These are phyloP conservation scores for Fragaria vesca DNA, from an alignment of 306 rosid genomes.

Conservation along the genomic window DNA sequence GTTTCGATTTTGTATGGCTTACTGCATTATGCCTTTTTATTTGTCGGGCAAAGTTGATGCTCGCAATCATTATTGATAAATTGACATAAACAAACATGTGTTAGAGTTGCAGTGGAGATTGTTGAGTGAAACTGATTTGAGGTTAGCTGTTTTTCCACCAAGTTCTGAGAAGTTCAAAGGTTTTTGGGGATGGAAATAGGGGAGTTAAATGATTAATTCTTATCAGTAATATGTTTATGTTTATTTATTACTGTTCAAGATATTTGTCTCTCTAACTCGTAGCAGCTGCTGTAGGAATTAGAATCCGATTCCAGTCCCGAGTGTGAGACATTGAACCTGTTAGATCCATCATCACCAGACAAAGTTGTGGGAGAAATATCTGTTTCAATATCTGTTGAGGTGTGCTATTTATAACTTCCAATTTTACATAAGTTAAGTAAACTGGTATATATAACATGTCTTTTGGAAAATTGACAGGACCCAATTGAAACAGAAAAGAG, in stretches of 20 bases:
- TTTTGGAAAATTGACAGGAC: constrained; percentile 56
- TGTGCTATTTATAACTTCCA: constrained; percentile 25
- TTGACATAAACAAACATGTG: neutral
- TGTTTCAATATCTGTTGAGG: constrained; percentile 86
- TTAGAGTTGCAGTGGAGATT: neutral
- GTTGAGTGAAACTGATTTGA: neutral
- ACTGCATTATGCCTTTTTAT: neutral
- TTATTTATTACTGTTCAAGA: constrained; percentile 7
- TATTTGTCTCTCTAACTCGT: constrained; percentile 1
- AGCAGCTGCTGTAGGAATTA: constrained; percentile 50
- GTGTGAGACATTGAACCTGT: constrained; percentile 49
- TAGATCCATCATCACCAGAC: constrained; percentile 69
- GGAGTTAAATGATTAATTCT: neutral
- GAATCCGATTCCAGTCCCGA: constrained; percentile 56
- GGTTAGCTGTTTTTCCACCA: neutral
- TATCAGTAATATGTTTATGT: neutral
- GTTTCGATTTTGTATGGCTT: neutral
- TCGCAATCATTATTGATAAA: neutral
- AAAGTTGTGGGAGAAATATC: constrained; percentile 66
- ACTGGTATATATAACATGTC: constrained; percentile 30
- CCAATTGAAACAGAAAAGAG: constrained; percentile 81
- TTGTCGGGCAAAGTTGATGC: neutral
- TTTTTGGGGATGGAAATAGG: neutral
- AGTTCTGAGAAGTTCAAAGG: neutral
- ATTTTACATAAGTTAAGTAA: constrained; percentile 13